Conservation (phyloP, 306 rosid species). For the Malus domestica region ASM211411v1 NC_041797.1:9813001-9813500, state of each 20-base stretch:
- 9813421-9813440: constrained; percentile 48
- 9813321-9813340: constrained; percentile 56
- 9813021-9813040: constrained; percentile 60
- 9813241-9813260: constrained; percentile 49
- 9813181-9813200: not conserved
- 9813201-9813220: constrained; percentile 46
- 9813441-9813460: constrained; percentile 57
- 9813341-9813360: constrained; percentile 64
- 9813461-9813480: constrained; percentile 75
- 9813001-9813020: constrained; percentile 75
- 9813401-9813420: constrained; percentile 72
- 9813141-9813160: not conserved
- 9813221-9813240: constrained; percentile 95
- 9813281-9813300: constrained; percentile 90
- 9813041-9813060: constrained; percentile 45
- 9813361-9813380: constrained; percentile 82
- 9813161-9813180: no score
- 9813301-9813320: constrained; percentile 41
- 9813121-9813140: not conserved
- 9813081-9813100: constrained; percentile 70
- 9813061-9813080: constrained; percentile 56
- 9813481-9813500: constrained; percentile 61
- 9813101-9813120: constrained; percentile 57
- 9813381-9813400: constrained; percentile 38
- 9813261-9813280: constrained; percentile 49